Conservation (phyloP, 371 early-diverging fungal genomes). For the Mucor plumbeus region DNA sequence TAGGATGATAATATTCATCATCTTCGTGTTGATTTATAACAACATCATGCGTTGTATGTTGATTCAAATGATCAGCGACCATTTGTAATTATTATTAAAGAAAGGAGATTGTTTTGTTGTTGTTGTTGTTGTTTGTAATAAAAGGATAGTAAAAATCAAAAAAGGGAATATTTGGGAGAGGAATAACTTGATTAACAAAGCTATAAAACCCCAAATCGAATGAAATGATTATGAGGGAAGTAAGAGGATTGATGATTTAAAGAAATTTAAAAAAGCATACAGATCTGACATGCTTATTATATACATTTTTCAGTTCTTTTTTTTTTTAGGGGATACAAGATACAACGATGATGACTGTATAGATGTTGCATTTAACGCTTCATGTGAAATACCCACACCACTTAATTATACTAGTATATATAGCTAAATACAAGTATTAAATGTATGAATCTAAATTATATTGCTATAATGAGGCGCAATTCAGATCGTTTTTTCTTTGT, state of each 20-base stretch:
- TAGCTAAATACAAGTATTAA: too few relatives aligned
- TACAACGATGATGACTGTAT: background rate
- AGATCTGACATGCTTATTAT: slow-evolving; percentile 7
- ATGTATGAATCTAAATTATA: too few relatives aligned
- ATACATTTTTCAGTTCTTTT: background rate
- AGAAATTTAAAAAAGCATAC: background rate
- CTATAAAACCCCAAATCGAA: background rate
- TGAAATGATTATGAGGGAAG: background rate
- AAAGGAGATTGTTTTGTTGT: background rate
- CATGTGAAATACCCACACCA: slow-evolving; percentile 9
- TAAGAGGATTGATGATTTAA: background rate
- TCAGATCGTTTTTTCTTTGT: too few relatives aligned
- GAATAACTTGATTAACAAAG: background rate
- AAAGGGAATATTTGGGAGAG: background rate
- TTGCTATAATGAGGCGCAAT: too few relatives aligned
- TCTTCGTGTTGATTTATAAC: background rate
- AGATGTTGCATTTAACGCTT: slow-evolving; percentile 2
- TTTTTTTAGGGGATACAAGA: slow-evolving; percentile 3
- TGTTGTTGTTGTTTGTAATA: background rate
- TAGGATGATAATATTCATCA: background rate
- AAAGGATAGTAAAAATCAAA: slow-evolving; percentile 8
- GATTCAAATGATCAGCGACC: slow-evolving; percentile 2
- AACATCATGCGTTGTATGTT: background rate
- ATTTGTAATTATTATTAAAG: background rate
- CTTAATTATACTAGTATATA: background rate